Base-by-base conservation (phyloP, 78 protist genomes). In the Bodo saltans region DNA sequence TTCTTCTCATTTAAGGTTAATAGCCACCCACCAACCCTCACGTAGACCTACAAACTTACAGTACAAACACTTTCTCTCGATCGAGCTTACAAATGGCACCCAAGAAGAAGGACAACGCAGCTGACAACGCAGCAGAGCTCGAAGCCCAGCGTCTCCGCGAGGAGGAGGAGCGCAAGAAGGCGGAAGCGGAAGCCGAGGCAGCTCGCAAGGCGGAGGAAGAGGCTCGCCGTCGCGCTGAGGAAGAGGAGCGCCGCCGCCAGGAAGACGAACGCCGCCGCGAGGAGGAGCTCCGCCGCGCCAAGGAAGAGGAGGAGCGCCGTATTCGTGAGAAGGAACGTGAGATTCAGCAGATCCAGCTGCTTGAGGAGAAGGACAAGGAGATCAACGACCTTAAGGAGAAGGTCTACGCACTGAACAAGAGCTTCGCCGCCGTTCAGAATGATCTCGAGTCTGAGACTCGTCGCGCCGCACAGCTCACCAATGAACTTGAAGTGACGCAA, bases 361-460 rank as follows among this genome's bases (percentile, higher is more conserved):
- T 76, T 26, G 81, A 76, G 35, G 81, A 76, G 69, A 76, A 76
- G 60, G 81, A 76, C 81, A 76, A 76, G 69, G 72, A 76, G 35
- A 76, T 76, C 67, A 68, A 76, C 81, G 39, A 67, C 27, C 81
- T 76, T 17, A 12, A 76, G 28, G 81, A 76, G 52, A 23, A 76
- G 81, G 52, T 23, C 35, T 30, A 28, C 27, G 81, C 81, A 17
- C 12, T 76, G 26, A 76, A 76, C 69, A 47, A 39, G 39, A 37
- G 69, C 35, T 23, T 3, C 37, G 1, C 68, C 11, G 81, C 69
- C 35, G 11, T 76, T 29, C 81, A 76, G 35, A 3, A 47, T 25
- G 81, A 76, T 67, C 60, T 76, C 11, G 81, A 76, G 35, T 3
- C 42, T 35, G 42, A 76, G 35, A 76, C 81, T 3, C 40, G 81